phyloP scores from a whole-genome alignment of 1,139 yeast species.

The Diutina ranongensis region DNA sequence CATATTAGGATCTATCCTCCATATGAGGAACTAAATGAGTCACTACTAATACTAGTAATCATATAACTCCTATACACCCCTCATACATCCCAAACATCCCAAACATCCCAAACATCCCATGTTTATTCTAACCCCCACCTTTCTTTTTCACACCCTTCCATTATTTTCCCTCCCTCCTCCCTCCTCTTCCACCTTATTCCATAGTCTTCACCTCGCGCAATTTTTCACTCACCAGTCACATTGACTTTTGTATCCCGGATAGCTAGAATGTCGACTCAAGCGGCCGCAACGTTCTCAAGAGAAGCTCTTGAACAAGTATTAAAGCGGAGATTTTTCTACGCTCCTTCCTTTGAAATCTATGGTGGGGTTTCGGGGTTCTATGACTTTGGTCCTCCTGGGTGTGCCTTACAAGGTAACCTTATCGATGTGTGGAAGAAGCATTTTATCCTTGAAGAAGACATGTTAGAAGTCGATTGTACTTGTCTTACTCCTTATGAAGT shows the following conservation, averaged over 20 bases:
- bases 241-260: background rate
- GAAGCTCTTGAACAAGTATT: constrained; percentile 83
- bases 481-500: constrained; percentile 98
- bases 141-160: no score
- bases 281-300: constrained; percentile 50
- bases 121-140: no score
- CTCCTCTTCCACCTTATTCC: background rate
- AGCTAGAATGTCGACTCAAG: constrained; percentile 21
- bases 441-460: constrained; percentile 93
- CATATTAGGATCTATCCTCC: no score
- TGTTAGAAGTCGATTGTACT: constrained; percentile 97
- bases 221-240: background rate
- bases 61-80: no score
- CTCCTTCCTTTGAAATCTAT: constrained; percentile 94
- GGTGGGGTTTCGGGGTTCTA: constrained; percentile 98
- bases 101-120: no score
- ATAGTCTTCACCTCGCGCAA: background rate
- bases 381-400: constrained; percentile 99
- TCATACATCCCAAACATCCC: no score
- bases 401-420: constrained; percentile 94
- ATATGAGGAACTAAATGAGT: no score
- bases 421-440: constrained; percentile 97
- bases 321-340: constrained; percentile 92
- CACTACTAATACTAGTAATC: no score
- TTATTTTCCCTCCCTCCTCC: background rate